Evolutionary conservation across 495 filamentous ascomycete genomes (phyloP), one percentile per base, ranked within the genome.

Genomic region (Aspergillus wentii): DNA sequence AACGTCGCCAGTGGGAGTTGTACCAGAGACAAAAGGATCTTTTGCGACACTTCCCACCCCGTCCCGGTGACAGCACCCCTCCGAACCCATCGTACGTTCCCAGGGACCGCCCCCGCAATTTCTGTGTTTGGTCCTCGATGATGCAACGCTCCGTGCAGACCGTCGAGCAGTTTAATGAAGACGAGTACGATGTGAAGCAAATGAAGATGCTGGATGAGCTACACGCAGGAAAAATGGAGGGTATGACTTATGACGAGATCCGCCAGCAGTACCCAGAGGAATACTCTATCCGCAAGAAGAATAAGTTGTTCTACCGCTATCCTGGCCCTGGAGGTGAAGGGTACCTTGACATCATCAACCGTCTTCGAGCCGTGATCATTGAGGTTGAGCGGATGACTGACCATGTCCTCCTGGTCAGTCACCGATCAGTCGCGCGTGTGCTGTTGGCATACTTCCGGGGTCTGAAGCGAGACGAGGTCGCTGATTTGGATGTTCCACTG

Each of bases 131-230:
- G 92, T 95, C 91, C 8, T 92, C 86, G 8, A 97, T 96, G 91
- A 78, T 98, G 48, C 82, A 85, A 49, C 82, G 92, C 31, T 85
- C 83, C 34, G 75, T 91, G 32, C 75, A 94, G 49, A 90, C 89
- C 1, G 88, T 85, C 0, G 75, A 89, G 36, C 79, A 82, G 53
- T 98, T 97, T 60, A 84, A 87, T 38, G 92, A 97, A 44, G 92
- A 98, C n/a, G 87, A 96, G 17, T 98, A 88, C 54, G 92, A 97
- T 46, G 79, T 91, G 51, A 98, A 98, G 68, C 80, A 94, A 49
- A 95, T 94, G 88, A 86, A 86, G 49, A 95, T 96, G 88, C 78
- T 98, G 11, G 94, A 98, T 51, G 92, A 98, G 56, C 81, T 98
- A 26, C 86, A 95, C 52, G 85, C 91, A 1, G 92, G 92, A 11